phyloP scores from a whole-genome alignment of 805 yeast species.

The Danielia reshetovae region DNA sequence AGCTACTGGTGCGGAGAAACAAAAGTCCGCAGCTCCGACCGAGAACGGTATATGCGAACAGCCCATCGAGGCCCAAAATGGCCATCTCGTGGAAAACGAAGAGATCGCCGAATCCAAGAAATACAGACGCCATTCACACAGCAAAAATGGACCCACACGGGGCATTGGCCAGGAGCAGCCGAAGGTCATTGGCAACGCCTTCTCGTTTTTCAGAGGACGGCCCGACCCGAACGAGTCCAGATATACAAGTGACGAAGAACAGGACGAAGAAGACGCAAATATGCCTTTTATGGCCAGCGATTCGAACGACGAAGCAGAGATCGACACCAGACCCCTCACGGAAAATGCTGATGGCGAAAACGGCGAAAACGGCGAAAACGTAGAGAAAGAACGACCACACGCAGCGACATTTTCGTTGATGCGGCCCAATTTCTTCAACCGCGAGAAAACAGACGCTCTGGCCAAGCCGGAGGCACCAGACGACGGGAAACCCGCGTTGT shows the following conservation, averaged over 20 bases:
- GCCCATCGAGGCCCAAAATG: too few relatives aligned
- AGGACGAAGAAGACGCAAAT: slow-evolving; percentile 19
- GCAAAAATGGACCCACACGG: neutral
- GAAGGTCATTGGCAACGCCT: slow-evolving; percentile 27
- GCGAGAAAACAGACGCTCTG: slow-evolving; percentile 7
- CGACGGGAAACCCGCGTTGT: slow-evolving; percentile 12
- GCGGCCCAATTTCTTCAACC: slow-evolving; percentile 10
- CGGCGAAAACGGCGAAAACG: neutral
- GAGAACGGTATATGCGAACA: too few relatives aligned
- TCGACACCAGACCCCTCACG: neutral
- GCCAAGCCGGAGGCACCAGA: slow-evolving; percentile 8
- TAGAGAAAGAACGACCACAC: too few relatives aligned
- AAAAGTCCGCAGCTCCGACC: too few relatives aligned
- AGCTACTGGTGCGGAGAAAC: too few relatives aligned
- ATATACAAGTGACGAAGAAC: slow-evolving; percentile 28
- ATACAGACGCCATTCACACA: neutral
- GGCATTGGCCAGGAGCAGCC: slow-evolving; percentile 7
- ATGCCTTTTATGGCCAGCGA: slow-evolving; percentile 15
- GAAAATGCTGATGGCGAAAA: neutral
- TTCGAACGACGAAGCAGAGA: slow-evolving; percentile 5
- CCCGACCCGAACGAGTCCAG: slow-evolving; percentile 31
- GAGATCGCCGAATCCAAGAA: too few relatives aligned
- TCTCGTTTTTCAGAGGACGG: slow-evolving; percentile 24
- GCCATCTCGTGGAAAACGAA: too few relatives aligned
- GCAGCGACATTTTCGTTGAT: too few relatives aligned